Evolutionary conservation across 306 rosid species (phyloP), one percentile per base, ranked within the genome.

Genomic region (Trifolium subterraneum): DNA sequence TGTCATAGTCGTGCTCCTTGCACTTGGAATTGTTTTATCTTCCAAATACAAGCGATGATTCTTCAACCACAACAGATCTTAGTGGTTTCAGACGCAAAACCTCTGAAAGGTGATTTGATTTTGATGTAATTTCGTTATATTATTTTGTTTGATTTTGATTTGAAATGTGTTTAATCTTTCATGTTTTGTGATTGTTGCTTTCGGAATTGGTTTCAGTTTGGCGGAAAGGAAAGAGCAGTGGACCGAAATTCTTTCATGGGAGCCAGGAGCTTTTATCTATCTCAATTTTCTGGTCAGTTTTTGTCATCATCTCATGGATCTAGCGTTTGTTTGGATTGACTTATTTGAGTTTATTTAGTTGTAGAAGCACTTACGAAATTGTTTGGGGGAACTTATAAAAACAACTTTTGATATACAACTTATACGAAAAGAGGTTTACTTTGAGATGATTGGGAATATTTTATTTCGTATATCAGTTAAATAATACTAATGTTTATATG

Each of bases 251-350:
- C 72, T 91, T 41, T 87, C 92, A 2, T 89, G 96, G 98, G 94
- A 93, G 90, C 98, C 97, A 1, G 83, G 98, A 82, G 96, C 97
- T 58, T 89, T 90, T 78, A 2, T 93, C 11, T 91, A 87, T 86
- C 97, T 89, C 73, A 93, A 89, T 89, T 89, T 93, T 70, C 85
- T 93, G 96, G 98, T 91, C 58, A 76, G 87, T 84, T 79, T 60
- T 79, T 15, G 29, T 41, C 15, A 35, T 29, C 60, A 54, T 2
- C 5, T 41, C n/a, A 8, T 23, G 45, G 78, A 68, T 41, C 75
- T 56, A 36, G 2, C 2, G 38, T 8, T 5, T 35, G 38, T 35
- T 35, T 35, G 38, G 8, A 35, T 35, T 35, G 10, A 8, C 39
- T 36, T 36, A 36, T 36, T 36, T 36, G 10, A 8, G 10, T 2